Evolutionary conservation across 75 land plant genomes (phyloP), one percentile per base, ranked within the genome.

Genomic region (Azolla pinnata): DNA sequence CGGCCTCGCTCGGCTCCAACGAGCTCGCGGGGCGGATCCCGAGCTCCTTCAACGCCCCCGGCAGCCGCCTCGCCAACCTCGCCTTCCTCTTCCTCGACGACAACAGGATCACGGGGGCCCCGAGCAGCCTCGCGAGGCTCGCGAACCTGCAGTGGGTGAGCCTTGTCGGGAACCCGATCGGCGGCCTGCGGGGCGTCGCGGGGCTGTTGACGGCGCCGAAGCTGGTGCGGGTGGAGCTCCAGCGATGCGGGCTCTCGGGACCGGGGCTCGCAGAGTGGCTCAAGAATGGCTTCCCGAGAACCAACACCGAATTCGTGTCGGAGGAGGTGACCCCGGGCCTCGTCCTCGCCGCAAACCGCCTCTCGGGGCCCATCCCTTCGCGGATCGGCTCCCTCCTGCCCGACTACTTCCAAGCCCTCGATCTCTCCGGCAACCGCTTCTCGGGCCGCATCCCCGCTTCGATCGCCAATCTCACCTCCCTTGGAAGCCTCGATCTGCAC

Each of bases 401-500:
- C n/a, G n/a, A 5, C 40, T 5, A 35, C 40, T 12, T 35, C 40
- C 40, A 35, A 35, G n/a, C n/a, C n/a, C n/a, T n/a, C 23, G 17
- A 81, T 23, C 49, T 81, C 33, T 64, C 23, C 49, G 0, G 2
- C 47, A 81, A 73, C 53, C 60, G 19, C 9, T 23, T 81, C 8
- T 2, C 0, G 12, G 79, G 79, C 10, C n/a, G 49, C n/a, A 75
- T 80, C 20, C 83, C 84, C 17, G 24, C 33, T 38, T 65, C 67
- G 31, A 33, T 88, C 14, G 76, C 74, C 33, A 67, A 69, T 30
- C 60, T 86, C 10, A 45, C 40, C 26, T 21, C 30, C 56, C 50
- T 88, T 31, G 64, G 44, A 53, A 59, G 59, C 30, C 81, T 88
- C 32, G 69, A 75, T 33, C 52, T 88, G 53, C 72, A 79, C 61